Evolutionary conservation across 192 early-diverging fungal genomes (phyloP).

Genomic region (Coemansia sp.): DNA sequence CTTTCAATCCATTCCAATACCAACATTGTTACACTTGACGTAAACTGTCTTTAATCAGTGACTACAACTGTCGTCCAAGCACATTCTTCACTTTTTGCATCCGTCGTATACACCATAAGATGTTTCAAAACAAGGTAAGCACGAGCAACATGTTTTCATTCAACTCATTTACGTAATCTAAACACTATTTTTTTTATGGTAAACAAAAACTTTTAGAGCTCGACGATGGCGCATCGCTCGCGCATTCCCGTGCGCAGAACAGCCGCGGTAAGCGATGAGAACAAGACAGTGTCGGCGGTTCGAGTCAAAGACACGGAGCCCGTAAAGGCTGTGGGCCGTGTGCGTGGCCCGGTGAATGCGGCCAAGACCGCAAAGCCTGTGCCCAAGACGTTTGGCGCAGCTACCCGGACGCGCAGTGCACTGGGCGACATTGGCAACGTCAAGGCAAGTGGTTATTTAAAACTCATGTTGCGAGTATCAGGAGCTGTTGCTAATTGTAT

Average conservation of each 20-base stretch:
- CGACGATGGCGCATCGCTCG: constrained; percentile 39
- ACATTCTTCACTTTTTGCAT: background rate
- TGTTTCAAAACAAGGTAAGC: constrained; percentile 54
- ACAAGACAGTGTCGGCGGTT: constrained; percentile 10
- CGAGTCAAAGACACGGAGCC: constrained; percentile 15
- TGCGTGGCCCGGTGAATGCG: constrained; percentile 1
- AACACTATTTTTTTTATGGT: background rate
- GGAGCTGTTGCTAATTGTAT: background rate
- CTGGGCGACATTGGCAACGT: constrained; percentile 31
- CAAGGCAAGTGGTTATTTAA: constrained; percentile 10
- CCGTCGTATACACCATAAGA: background rate
- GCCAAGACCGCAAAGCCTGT: background rate
- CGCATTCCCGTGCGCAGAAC: constrained; percentile 42
- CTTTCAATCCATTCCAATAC: background rate
- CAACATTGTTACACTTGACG: background rate
- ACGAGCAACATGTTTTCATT: background rate
- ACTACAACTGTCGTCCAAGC: background rate
- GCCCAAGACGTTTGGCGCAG: constrained; percentile 27
- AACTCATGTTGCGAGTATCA: background rate
- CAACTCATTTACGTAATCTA: background rate
- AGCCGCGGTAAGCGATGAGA: constrained; percentile 37
- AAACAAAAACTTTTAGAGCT: constrained; percentile 19
- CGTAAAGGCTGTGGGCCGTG: constrained; percentile 14
- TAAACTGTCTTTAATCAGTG: background rate
- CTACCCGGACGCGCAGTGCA: constrained; percentile 22